Evolutionary conservation across 768 basidiomycete species (phyloP), one percentile per base, ranked within the genome.

Genomic region (Auricularia auricula-judae): DNA sequence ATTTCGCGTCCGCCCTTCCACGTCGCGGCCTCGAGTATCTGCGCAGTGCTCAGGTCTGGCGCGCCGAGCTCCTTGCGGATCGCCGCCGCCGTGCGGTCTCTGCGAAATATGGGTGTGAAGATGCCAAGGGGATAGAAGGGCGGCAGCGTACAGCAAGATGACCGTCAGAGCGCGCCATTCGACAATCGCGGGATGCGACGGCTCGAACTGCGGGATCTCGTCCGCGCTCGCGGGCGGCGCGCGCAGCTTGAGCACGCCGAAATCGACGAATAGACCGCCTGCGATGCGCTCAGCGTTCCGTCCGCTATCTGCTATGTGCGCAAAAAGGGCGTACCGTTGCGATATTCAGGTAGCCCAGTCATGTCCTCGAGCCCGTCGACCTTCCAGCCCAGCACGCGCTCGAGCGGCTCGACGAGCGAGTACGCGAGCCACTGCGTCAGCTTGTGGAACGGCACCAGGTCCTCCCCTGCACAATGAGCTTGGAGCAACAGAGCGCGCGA

Each of bases 91-190:
- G 93, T 84, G 65, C 89, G 85, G 74, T 97, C 93, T 18, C 93
- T 95, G 72, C 39, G 42, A n/a, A 29, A 3, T 29, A 29, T 29
- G 29, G 29, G 29, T 29, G 29, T 29, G 29, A 29, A 29, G 29
- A 29, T 29, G 29, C 2, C 29, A 29, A 29, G 29, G 43, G 33
- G 29, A 16, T 42, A 67, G 39, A 62, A 58, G 56, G 65, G 33
- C 14, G 34, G 58, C 7, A 44, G 80, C 88, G 69, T 69, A 94
- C 91, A 99, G 80, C 72, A 88, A 85, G 64, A 97, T 89, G 43
- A 99, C 91, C 0, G 96, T 98, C 82, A 99, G 83, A 0, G 95
- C 94, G 64, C 96, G 80, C 94, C 95, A 96, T 76, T 99, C 96
- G 43, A 98, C 86, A 64, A 98, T 87, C 4, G 93, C 93, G 0